Evolutionary conservation across 139 green algal species (phyloP).

Genomic region (Gonium pectorale): DNA sequence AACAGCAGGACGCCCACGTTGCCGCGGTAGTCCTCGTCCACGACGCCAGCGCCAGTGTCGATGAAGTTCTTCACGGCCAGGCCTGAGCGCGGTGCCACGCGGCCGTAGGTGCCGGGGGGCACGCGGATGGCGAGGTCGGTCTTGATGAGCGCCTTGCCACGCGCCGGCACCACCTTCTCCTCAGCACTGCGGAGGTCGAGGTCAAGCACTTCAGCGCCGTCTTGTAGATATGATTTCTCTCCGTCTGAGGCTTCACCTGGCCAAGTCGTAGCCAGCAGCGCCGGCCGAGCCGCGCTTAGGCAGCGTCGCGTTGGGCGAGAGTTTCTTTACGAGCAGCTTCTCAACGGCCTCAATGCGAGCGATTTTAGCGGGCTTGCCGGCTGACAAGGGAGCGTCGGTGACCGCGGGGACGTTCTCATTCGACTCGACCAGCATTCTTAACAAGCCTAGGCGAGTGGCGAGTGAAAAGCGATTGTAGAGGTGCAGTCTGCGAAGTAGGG

Average conservation of each 20-base stretch:
- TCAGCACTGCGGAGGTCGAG: constrained; percentile 84
- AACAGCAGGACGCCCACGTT: constrained; percentile 96
- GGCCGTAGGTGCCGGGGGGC: constrained; percentile 93
- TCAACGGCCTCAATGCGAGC: not conserved
- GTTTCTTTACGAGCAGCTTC: constrained; percentile 86
- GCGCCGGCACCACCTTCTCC: constrained; percentile 87
- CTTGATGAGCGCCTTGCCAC: constrained; percentile 87
- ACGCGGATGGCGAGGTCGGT: constrained; percentile 92
- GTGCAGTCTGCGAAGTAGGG: no score
- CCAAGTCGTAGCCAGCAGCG: constrained; percentile 96
- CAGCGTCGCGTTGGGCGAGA: constrained; percentile 84
- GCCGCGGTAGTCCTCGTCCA: constrained; percentile 98
- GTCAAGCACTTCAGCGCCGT: not conserved
- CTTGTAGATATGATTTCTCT: not conserved
- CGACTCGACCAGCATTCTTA: no score
- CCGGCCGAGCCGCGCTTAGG: constrained; percentile 84
- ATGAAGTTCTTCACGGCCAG: constrained; percentile 97
- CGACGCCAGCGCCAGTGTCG: constrained; percentile 95
- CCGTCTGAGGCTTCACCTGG: no score
- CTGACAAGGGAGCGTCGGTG: no score
- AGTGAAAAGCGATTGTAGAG: no score
- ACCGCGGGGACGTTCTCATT: no score
- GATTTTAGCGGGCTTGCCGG: constrained; percentile 4
- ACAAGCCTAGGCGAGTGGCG: no score
- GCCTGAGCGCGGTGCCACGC: constrained; percentile 95